Base-by-base conservation (phyloP, 306 rosid species). In the Prunus davidiana region DNA sequence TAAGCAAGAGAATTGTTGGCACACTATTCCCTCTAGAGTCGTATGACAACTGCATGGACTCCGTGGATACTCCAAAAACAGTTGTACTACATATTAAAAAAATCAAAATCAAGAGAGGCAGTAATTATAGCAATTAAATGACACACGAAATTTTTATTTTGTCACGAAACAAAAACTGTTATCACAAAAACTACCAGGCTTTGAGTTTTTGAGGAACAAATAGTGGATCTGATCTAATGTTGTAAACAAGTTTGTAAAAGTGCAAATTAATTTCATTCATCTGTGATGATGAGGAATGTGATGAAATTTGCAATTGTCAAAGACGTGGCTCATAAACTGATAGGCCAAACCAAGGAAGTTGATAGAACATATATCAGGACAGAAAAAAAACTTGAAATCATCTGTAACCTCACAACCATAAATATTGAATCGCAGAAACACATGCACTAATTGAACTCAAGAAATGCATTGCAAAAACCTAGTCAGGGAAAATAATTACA, bases 11-110 rank as follows among this genome's bases (percentile, higher is more conserved):
- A 87, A 94, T 94, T 6, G 97, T 86, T 1, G 98, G 98, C 77
- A 94, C 97, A 65, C 91, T 91, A 78, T 90, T 94, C 84, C 98
- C 98, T 85, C 97, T 90, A 14, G 93, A 74, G 77, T 94, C 98
- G 79, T 85, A 92, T 0, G 96, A 89, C 82, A 91, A 79, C 69
- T 91, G 94, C 97, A 94, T 94, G 64, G 98, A 94, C 73, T 94
- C 96, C 50, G 96, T 90, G 32, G 98, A 94, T 82, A 91, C 98
- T 77, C 97, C 98, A 58, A 94, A 91, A 77, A 91, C 95, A 60
- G 97, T 89, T 46, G 93, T 80, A 80, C 98, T 94, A 47, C 85
- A 87, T 45, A 22, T 60, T 61, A 74, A 60, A 66, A 83, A 1
- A 66, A 46, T 76, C 12, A 49, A 82, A 72, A 46, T 58, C 66